These are phyloP conservation scores for Gamsiella multidivaricata DNA, from an alignment of 192 early-diverging fungal genomes.

Conservation along the genomic window DNA sequence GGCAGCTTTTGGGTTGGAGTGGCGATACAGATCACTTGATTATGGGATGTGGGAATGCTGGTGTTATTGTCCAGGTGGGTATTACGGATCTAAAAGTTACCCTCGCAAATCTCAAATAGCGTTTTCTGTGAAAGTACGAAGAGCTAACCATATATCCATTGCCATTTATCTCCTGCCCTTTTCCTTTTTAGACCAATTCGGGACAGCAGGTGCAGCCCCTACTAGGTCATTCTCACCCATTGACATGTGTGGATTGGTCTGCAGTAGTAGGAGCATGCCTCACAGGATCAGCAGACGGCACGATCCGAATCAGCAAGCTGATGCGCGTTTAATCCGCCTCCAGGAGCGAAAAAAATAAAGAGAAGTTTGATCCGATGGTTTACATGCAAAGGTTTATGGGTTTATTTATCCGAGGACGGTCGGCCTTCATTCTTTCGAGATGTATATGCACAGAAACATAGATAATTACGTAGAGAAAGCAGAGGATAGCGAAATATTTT, in stretches of 20 bases:
- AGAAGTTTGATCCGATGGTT: neutral
- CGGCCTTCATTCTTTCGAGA: neutral
- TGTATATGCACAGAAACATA: neutral
- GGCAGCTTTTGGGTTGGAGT: constrained; percentile 64
- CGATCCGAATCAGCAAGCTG: constrained; percentile 63
- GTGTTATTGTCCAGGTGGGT: constrained; percentile 60
- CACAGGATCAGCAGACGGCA: constrained; percentile 63
- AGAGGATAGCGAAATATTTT: too few species aligned
- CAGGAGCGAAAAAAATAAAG: neutral
- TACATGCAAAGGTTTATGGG: constrained; percentile 3
- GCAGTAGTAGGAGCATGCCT: constrained; percentile 60
- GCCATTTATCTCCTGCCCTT: neutral
- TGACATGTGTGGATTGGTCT: constrained; percentile 67
- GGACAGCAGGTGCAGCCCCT: constrained; percentile 59
- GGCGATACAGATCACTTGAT: constrained; percentile 65
- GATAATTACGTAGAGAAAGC: constrained; percentile 1
- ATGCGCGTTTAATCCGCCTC: constrained; percentile 46
- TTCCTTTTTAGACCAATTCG: constrained; percentile 42
- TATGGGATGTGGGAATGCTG: constrained; percentile 58
- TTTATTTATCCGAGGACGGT: neutral
- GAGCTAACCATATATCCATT: neutral
- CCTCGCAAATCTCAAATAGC: neutral
- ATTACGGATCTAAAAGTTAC: neutral
- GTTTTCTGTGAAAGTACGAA: too few species aligned
- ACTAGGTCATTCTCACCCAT: constrained; percentile 48